A percentile compares a stretch with the other conserved stretches of the same genome.
Conservation (phyloP, 495 filamentous ascomycete genomes). For the Copromyces sp. region DNA sequence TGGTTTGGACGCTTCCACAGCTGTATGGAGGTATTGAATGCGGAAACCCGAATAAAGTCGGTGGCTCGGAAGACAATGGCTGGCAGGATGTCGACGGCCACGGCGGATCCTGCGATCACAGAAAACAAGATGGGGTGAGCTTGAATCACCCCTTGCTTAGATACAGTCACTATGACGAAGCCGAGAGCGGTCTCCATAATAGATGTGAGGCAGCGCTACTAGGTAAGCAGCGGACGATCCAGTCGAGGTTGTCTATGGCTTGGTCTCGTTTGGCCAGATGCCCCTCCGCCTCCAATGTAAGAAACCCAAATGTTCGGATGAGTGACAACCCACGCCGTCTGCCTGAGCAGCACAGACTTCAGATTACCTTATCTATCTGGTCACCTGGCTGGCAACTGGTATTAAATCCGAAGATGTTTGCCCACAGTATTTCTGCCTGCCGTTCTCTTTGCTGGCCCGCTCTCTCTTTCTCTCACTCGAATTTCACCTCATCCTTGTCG, state of each 20-base stretch:
- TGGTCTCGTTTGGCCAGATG: too few relatives aligned
- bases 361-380: not conserved
- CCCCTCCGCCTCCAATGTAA: not conserved
- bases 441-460: not conserved
- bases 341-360: not conserved
- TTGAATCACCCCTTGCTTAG: too few relatives aligned
- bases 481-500: not conserved
- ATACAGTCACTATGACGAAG: too few relatives aligned
- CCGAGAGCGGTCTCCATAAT: too few relatives aligned
- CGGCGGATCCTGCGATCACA: too few relatives aligned
- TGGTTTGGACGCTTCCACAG: not conserved
- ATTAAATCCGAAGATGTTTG: not conserved
- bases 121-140: too few relatives aligned
- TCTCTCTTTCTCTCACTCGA: not conserved
- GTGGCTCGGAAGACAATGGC: too few relatives aligned
- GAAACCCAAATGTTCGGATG: not conserved
- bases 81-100: too few relatives aligned
- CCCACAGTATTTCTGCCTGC: not conserved
- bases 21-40: not conserved
- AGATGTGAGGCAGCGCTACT: too few relatives aligned
- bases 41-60: too few relatives aligned
- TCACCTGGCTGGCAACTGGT: not conserved
- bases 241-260: too few relatives aligned
- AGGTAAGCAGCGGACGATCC: too few relatives aligned
- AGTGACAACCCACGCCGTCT: not conserved